A percentile compares a stretch with the other conserved stretches of the same genome.
These are phyloP conservation scores for Gentiana straminea DNA, from an alignment of 257 asterid genomes.

Conservation along the genomic window DNA sequence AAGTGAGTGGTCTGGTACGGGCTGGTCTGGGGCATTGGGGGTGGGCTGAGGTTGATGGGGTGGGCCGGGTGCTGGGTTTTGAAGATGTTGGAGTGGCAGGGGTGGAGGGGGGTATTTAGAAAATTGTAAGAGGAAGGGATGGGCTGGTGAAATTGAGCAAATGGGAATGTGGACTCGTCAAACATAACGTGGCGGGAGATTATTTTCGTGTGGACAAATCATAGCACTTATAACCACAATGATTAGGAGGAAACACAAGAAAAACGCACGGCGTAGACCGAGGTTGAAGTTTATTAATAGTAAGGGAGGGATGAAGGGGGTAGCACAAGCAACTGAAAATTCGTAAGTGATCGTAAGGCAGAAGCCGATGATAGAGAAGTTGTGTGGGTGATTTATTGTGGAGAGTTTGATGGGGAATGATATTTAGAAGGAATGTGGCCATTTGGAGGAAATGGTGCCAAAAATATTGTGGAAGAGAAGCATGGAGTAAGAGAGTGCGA, in stretches of 20 bases:
- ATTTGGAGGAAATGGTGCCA: neutral
- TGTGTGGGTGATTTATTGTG: neutral
- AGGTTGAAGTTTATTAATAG: neutral
- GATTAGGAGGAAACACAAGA: neutral
- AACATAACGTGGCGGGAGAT: too few relatives aligned
- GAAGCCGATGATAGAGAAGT: neutral
- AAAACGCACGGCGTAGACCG: neutral
- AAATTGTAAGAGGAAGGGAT: too few relatives aligned
- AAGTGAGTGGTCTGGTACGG: too few relatives aligned
- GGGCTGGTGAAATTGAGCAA: too few relatives aligned
- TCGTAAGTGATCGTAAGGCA: neutral
- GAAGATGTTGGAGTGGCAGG: too few relatives aligned
- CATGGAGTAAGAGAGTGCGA: neutral
- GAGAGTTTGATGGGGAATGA: neutral
- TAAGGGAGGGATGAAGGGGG: neutral
- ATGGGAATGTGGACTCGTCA: too few relatives aligned
- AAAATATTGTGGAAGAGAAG: neutral
- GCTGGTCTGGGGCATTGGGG: too few relatives aligned
- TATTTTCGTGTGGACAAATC: too few relatives aligned
- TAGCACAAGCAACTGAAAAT: slow-evolving; percentile 1
- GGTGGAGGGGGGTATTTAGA: too few relatives aligned
- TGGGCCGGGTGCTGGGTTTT: too few relatives aligned
- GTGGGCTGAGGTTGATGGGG: too few relatives aligned
- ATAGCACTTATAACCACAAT: too few relatives aligned
- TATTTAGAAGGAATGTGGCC: neutral